Conservation (phyloP, 208 protist species). For the Acanthamoeba rhysodes region DNA sequence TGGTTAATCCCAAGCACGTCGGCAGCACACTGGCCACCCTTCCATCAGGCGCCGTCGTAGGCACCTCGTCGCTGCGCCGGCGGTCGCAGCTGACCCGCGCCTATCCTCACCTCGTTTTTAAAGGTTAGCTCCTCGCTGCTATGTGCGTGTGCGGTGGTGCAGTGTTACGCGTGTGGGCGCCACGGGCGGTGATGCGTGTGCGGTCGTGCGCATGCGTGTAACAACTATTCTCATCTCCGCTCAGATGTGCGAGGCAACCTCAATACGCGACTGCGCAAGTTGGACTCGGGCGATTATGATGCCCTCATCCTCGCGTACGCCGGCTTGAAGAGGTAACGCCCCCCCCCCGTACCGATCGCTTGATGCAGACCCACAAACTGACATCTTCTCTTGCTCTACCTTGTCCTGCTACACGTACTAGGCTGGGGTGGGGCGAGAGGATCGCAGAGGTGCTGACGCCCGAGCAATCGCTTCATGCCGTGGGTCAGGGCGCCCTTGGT, state of each 20-base stretch:
- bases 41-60: constrained; percentile 74
- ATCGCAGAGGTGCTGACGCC: constrained; percentile 16
- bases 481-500: constrained; percentile 73
- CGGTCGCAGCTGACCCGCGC: constrained; percentile 60
- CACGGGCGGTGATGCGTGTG: no score
- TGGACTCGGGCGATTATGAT: constrained; percentile 75
- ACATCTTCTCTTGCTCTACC: background rate
- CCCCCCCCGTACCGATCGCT: background rate
- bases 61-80: constrained; percentile 74
- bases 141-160: no score
- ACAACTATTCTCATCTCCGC: no score
- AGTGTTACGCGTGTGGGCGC: no score
- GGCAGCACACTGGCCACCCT: constrained; percentile 61
- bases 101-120: constrained; percentile 71
- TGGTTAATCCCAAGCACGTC: constrained; percentile 58
- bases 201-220: no score
- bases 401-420: no score
- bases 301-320: constrained; percentile 71
- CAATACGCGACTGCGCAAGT: constrained; percentile 78
- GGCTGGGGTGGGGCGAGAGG: background rate
- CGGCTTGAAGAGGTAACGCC: constrained; percentile 70
- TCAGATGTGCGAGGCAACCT: constrained; percentile 75
- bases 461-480: constrained; percentile 66
- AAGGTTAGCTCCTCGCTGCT: background rate
- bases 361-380: background rate